A percentile compares a stretch with the other conserved stretches of the same genome.
These are phyloP conservation scores for Phascolomyces articulosus DNA, from an alignment of 371 early-diverging fungal genomes.

Conservation along the genomic window DNA sequence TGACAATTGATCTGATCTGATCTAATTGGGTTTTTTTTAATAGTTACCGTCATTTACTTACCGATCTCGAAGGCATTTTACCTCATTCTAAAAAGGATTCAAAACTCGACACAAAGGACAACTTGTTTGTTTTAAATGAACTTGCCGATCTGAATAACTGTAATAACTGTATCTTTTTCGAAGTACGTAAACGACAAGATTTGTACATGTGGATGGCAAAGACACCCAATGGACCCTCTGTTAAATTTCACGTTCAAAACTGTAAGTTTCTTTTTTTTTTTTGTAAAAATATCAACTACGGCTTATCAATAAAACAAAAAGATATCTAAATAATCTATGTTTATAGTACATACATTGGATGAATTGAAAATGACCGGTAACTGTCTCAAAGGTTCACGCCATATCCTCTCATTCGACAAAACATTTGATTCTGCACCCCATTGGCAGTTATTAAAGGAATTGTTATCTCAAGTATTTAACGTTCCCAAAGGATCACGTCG, in stretches of 20 bases:
- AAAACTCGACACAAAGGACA: conserved; percentile 92
- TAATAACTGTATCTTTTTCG: conserved; percentile 96
- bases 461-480: conserved; percentile 89
- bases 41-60: conserved; percentile 91
- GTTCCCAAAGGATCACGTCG: conserved; percentile 88
- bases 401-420: conserved; percentile 91
- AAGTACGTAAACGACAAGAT: conserved; percentile 90
- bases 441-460: conserved; percentile 84
- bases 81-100: conserved; percentile 95
- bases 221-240: conserved; percentile 94
- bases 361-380: conserved; percentile 98
- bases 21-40: conserved; percentile 1
- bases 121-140: conserved; percentile 91
- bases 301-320: not conserved
- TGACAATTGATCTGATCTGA: conserved; percentile 1
- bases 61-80: conserved; percentile 83
- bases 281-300: not conserved
- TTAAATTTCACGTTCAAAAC: conserved; percentile 94
- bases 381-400: conserved; percentile 95
- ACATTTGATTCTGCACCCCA: conserved; percentile 88
- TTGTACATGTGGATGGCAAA: conserved; percentile 95
- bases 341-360: conserved; percentile 94
- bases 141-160: conserved; percentile 96
- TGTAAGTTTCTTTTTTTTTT: conserved; percentile 46
- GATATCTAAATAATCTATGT: conserved; percentile 1